Evolutionary conservation across 75 land plant species (phyloP).

Genomic region (Ceratopteris richardii): DNA sequence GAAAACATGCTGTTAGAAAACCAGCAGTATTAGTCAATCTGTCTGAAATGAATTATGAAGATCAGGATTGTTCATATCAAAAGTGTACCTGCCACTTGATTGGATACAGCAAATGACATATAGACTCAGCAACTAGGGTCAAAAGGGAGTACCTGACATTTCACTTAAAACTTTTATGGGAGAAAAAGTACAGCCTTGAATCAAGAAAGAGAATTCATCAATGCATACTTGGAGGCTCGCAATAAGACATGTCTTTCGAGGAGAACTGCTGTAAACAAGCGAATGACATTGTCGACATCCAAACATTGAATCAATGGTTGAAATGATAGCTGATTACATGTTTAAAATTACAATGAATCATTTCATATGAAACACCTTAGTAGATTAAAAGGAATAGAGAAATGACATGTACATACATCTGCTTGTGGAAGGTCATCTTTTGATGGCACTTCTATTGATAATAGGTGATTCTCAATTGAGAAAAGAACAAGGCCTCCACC

Average conservation of each 20-base stretch:
- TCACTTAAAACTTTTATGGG: no score
- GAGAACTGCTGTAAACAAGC: constrained; percentile 75
- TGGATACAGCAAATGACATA: constrained; percentile 95
- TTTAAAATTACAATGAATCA: no score
- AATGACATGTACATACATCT: constrained; percentile 81
- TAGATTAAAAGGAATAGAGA: no score
- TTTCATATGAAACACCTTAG: no score
- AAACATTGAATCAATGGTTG: constrained; percentile 83
- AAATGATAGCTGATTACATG: constrained; percentile 72
- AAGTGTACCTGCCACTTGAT: constrained; percentile 85
- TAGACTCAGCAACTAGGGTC: constrained; percentile 88
- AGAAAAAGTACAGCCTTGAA: no score
- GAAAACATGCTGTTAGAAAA: constrained; percentile 86
- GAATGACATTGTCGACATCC: constrained; percentile 89
- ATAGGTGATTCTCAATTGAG: constrained; percentile 69
- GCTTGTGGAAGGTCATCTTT: constrained; percentile 90
- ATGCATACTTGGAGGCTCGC: constrained; percentile 84
- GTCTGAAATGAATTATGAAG: neutral
- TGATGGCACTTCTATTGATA: constrained; percentile 75
- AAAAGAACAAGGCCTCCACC: constrained; percentile 71
- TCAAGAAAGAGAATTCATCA: neutral
- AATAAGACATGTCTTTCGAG: constrained; percentile 83
- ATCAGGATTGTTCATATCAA: constrained; percentile 8
- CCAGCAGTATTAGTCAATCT: neutral
- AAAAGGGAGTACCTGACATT: constrained; percentile 71